These are phyloP conservation scores for Coemansia sp. DNA, from an alignment of 192 early-diverging fungal species.

Conservation along the genomic window DNA sequence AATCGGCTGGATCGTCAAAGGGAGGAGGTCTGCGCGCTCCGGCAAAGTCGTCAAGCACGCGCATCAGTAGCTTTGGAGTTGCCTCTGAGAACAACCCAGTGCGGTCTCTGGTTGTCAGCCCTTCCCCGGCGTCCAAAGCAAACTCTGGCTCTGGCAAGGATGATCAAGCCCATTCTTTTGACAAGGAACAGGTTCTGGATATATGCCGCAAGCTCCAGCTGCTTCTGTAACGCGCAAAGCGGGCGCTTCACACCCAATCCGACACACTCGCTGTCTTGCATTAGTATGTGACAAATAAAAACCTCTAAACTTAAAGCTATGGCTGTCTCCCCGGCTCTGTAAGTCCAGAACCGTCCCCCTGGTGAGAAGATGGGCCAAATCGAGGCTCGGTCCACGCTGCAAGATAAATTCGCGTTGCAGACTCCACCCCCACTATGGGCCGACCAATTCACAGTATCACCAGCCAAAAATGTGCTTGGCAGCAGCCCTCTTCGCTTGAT, in stretches of 20 bases:
- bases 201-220: constrained; percentile 49
- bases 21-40: constrained; percentile 28
- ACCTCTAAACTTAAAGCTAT: no score
- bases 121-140: constrained; percentile 35
- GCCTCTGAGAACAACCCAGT: constrained; percentile 44
- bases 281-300: no score
- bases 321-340: no score
- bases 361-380: no score
- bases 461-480: no score
- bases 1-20: constrained; percentile 15
- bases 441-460: no score
- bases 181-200: constrained; percentile 45
- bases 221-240: constrained; percentile 18
- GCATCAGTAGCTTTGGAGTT: constrained; percentile 52
- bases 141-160: constrained; percentile 20
- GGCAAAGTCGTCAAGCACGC: constrained; percentile 20
- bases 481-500: no score
- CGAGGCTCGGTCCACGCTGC: no score
- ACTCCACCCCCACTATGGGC: no score
- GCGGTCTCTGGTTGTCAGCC: constrained; percentile 31
- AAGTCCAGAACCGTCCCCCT: no score
- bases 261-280: not conserved
- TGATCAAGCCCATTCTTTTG: not conserved
- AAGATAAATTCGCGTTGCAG: no score
- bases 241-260: not conserved